These are phyloP conservation scores for Cercospora brassicicola DNA, from an alignment of 2,329 filamentous ascomycete species.

Conservation along the genomic window DNA sequence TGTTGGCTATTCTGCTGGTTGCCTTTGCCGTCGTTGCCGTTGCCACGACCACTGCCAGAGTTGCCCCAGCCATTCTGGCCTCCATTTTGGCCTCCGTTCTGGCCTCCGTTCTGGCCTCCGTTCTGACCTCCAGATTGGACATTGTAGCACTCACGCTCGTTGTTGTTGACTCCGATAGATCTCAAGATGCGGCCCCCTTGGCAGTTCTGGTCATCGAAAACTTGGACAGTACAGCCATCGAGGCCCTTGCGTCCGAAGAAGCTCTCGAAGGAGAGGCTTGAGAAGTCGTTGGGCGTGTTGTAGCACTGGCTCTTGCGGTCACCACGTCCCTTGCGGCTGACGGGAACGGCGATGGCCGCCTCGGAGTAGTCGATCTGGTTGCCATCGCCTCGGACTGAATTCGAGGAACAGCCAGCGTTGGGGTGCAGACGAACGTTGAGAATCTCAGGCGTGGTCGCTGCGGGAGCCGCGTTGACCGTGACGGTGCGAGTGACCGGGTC, in stretches of 20 bases:
- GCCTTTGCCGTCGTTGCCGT: background rate
- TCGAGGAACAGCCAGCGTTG: background rate
- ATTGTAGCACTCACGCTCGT: slow-evolving; percentile 7
- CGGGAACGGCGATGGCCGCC: background rate
- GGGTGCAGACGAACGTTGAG: slow-evolving; percentile 5
- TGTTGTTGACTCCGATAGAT: slow-evolving; percentile 5
- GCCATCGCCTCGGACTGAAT: slow-evolving; percentile 1
- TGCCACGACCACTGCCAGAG: background rate
- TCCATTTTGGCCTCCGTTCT: background rate
- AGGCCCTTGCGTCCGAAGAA: slow-evolving; percentile 7
- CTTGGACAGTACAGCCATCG: slow-evolving; percentile 4
- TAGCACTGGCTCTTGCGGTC: slow-evolving; percentile 4
- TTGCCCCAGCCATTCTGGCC: background rate
- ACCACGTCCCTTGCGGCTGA: background rate
- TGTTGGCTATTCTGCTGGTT: background rate
- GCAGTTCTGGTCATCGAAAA: slow-evolving; percentile 11
- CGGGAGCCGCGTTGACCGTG: background rate
- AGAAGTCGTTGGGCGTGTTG: slow-evolving; percentile 9
- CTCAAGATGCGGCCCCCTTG: background rate
- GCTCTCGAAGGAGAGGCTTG: slow-evolving; percentile 14
- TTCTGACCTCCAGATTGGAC: background rate
- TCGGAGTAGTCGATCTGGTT: slow-evolving; percentile 4
- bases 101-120: background rate
- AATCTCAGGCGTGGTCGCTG: background rate
- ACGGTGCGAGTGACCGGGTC: slow-evolving; percentile 3